Evolutionary conservation across 1,284 basidiomycete species (phyloP).

Genomic region (Irpex sp.): DNA sequence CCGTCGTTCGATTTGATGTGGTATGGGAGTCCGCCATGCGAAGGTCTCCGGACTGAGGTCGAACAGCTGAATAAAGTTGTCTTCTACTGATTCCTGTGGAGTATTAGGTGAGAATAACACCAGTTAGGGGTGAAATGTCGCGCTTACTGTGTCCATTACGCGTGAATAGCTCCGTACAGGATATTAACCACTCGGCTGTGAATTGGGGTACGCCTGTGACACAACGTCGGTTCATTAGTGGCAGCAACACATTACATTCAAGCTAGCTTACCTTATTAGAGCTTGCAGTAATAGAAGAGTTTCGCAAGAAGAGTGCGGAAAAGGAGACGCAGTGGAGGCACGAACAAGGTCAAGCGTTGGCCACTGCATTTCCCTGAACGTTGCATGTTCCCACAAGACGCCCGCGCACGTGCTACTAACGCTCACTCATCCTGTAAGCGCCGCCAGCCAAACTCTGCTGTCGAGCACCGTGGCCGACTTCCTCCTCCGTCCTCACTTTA

Average conservation of each 20-base stretch:
- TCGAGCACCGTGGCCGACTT: neutral
- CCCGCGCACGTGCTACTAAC: constrained; percentile 2
- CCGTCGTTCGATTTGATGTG: constrained; percentile 54
- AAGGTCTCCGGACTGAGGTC: constrained; percentile 41
- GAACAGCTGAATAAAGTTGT: constrained; percentile 35
- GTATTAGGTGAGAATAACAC: neutral
- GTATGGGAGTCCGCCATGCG: constrained; percentile 45
- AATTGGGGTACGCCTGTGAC: neutral
- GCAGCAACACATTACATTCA: neutral
- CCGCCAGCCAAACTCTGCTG: neutral
- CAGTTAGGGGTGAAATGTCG: neutral
- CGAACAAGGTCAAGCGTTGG: neutral
- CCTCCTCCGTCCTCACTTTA: neutral
- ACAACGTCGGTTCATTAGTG: neutral
- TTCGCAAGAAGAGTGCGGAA: neutral
- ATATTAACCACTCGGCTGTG: neutral
- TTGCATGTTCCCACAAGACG: neutral
- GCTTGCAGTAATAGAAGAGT: neutral
- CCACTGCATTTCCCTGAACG: neutral
- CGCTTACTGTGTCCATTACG: neutral
- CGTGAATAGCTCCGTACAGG: neutral
- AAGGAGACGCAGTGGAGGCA: neutral
- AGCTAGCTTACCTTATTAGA: neutral
- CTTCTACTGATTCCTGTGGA: constrained; percentile 1
- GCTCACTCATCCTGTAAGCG: neutral